Evolutionary conservation across 257 asterid species (phyloP), one percentile per base, ranked within the genome.

Genomic region (Ilex aquifolium): DNA sequence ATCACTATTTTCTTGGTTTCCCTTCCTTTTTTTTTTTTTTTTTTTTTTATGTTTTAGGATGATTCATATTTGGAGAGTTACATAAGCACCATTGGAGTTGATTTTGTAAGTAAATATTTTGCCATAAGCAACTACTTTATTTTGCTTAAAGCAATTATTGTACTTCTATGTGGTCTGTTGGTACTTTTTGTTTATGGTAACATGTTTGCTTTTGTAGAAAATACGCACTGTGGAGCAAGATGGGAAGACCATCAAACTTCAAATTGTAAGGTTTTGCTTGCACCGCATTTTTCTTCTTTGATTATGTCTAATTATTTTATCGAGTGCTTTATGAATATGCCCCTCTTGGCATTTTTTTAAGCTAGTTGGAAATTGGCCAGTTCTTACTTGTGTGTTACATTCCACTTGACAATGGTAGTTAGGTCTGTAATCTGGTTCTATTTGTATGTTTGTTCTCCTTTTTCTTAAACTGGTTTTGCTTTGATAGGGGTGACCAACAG

Each of bases 61-160:
- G 90, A 83, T 69, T 76, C 87, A 13, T 83, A 83, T 66, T 69
- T 80, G 57, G 90, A 83, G 62, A 83, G 90, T 63, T 80, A 83
- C 59, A 80, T 83, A 51, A 80, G 90, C 80, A 83, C 90, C 69
- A 80, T 83, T 62, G 90, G 86, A 64, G 87, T 83, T 59, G 86
- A 83, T 69, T 81, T 74, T 60, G 79, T 83, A 74, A 80, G 90
- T 70, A 57, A 67, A 66, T 57, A 9, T 12, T 57, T 13, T 57
- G 6, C 32, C 27, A 12, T 63, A 40, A 32, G 44, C 57, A 17
- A 31, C 48, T 66, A 55, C 49, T 17, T 54, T 15, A 12, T 68
- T 16, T 15, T 11, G 4, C 29, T 15, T 27, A n/a, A n/a, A 53
- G 27, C 10, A 30, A 52, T 66, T 69, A 29, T 46, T 4, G 42